Evolutionary conservation across 1,284 basidiomycete genomes (phyloP).

Genomic region (Ustilago shanxiensis): DNA sequence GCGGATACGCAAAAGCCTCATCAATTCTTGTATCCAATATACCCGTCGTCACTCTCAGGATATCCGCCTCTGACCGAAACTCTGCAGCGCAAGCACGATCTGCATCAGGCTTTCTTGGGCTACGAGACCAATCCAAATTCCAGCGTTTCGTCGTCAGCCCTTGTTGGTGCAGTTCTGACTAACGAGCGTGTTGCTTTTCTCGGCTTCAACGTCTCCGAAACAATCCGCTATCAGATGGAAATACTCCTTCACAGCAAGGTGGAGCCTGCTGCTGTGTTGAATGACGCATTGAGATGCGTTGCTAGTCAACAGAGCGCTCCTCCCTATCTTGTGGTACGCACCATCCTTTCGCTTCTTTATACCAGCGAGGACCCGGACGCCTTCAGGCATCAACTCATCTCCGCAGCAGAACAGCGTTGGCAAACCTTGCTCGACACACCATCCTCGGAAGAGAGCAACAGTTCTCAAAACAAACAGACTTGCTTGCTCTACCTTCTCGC

Average conservation of each 20-base stretch:
- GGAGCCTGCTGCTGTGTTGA: conserved; percentile 2
- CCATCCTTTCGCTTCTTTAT: conserved; percentile 18
- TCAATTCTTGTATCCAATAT: conserved; percentile 1
- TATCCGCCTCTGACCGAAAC: conserved; percentile 41
- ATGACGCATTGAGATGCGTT: conserved; percentile 14
- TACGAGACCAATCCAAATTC: conserved; percentile 15
- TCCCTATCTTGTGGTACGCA: conserved; percentile 18
- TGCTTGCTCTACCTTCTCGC: conserved; percentile 29
- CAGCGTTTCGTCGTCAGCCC: conserved; percentile 2
- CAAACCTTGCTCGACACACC: background rate
- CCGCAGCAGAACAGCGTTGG: conserved; percentile 18
- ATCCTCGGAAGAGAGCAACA: background rate
- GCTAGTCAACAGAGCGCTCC: background rate
- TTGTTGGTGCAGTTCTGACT: conserved; percentile 28
- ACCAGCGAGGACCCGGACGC: conserved; percentile 6
- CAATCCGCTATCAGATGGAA: conserved; percentile 27
- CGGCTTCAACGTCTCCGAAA: conserved; percentile 41
- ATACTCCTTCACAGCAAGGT: background rate
- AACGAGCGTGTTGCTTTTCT: conserved; percentile 39
- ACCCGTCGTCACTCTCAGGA: conserved; percentile 15
- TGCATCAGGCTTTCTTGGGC: conserved; percentile 31
- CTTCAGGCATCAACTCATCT: conserved; percentile 11
- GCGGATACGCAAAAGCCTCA: background rate
- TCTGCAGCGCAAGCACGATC: conserved; percentile 35
- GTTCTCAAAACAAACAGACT: background rate